Conservation (phyloP, 139 green algal species). For the Volvox africanus region DNA sequence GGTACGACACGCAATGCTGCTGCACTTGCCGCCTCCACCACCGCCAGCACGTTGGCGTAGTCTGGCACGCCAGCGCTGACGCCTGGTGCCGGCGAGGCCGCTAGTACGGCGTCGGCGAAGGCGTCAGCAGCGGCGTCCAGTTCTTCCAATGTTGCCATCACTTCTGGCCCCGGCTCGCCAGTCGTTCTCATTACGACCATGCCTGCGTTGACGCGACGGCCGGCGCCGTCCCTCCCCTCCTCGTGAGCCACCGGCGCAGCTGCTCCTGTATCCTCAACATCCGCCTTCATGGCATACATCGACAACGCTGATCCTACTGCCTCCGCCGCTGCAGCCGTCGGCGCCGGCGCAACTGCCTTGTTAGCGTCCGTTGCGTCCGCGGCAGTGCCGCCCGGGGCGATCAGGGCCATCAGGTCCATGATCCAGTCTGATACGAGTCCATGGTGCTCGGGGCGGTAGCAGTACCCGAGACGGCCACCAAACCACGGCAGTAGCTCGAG, state of each 20-base stretch:
- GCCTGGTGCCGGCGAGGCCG: slow-evolving; percentile 1
- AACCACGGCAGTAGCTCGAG: slow-evolving; percentile 62
- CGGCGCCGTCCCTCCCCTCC: neutral
- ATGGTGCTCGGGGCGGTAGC: slow-evolving; percentile 46
- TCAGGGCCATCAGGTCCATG: slow-evolving; percentile 64
- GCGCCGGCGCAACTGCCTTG: neutral
- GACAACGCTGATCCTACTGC: neutral
- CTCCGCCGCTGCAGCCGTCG: neutral
- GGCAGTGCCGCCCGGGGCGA: neutral
- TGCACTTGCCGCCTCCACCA: neutral
- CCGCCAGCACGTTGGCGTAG: slow-evolving; percentile 11
- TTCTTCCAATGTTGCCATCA: slow-evolving; percentile 4
- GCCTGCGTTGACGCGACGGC: neutral
- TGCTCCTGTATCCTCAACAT: neutral
- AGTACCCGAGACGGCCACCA: slow-evolving; percentile 50
- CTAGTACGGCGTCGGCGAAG: neutral
- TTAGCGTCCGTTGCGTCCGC: neutral
- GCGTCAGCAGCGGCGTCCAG: slow-evolving; percentile 24
- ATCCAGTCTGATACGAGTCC: slow-evolving; percentile 61
- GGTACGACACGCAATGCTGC: neutral
- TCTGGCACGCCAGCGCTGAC: slow-evolving; percentile 34
- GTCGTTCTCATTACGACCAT: neutral
- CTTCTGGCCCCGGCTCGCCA: neutral
- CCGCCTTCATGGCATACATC: neutral
- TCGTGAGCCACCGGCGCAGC: neutral